phyloP scores from a whole-genome alignment of 1,139 yeast species.

The Protomyces gravidus region DNA sequence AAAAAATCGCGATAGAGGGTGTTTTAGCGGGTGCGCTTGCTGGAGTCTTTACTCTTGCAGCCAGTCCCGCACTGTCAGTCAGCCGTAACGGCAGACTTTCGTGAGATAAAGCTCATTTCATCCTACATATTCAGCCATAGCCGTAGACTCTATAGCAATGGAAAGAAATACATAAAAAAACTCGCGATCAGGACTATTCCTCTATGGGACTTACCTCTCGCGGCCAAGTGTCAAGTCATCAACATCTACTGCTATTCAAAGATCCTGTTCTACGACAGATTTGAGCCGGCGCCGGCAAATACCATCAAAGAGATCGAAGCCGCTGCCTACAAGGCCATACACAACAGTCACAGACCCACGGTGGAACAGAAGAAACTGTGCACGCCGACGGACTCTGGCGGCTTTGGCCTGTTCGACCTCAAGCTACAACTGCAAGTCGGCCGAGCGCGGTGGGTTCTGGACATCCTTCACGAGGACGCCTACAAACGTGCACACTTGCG shows the following conservation, averaged over 20 bases:
- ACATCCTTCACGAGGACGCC: no score
- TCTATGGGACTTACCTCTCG: neutral
- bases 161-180: no score
- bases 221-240: neutral
- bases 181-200: neutral
- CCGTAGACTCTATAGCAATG: no score
- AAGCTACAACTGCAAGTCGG: neutral
- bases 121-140: no score
- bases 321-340: neutral
- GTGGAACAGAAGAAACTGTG: neutral
- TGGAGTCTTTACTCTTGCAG: no score
- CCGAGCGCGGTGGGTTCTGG: neutral
- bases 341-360: neutral
- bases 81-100: no score
- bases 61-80: no score
- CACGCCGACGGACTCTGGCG: neutral
- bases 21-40: no score
- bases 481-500: no score
- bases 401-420: neutral
- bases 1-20: no score
- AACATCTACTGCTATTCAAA: neutral
- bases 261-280: neutral
- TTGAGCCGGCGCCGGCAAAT: neutral
- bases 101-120: no score
- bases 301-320: neutral